A percentile compares a stretch with the other conserved stretches of the same genome.
These are phyloP conservation scores for Cotoneaster glaucophyllus DNA, from an alignment of 306 rosid species.

Conservation along the genomic window DNA sequence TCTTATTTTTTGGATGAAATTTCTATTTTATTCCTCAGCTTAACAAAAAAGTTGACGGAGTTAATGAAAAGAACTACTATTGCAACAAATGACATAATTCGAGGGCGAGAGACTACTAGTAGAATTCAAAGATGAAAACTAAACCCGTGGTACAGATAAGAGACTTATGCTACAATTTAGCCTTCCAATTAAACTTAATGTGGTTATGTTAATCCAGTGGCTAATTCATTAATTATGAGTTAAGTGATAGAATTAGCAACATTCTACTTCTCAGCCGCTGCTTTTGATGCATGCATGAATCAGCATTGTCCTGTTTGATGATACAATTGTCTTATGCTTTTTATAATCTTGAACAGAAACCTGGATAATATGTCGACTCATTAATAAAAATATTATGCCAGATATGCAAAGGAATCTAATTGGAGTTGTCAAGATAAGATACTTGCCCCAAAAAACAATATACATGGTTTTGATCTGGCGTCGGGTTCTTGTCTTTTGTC, in stretches of 20 bases:
- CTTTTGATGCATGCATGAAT: not conserved
- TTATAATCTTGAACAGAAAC: not conserved
- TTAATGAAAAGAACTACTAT: too few relatives aligned
- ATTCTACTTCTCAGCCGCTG: not conserved
- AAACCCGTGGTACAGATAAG: too few relatives aligned
- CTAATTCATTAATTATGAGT: not conserved
- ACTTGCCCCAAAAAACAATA: not conserved
- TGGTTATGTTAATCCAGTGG: not conserved
- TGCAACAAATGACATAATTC: too few relatives aligned
- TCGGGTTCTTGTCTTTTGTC: not conserved
- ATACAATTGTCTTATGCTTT: not conserved
- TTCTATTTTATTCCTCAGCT: too few relatives aligned
- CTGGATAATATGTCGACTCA: conserved; percentile 18
- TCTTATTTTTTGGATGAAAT: too few relatives aligned
- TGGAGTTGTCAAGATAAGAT: conserved; percentile 38
- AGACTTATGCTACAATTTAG: not conserved
- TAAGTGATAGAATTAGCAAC: not conserved
- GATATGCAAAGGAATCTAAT: conserved; percentile 14
- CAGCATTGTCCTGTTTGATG: not conserved
- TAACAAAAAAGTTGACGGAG: too few relatives aligned
- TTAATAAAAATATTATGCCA: conserved; percentile 9
- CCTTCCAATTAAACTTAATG: not conserved
- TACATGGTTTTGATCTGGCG: conserved; percentile 1
- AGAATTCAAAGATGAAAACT: too few relatives aligned
- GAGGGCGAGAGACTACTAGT: too few relatives aligned